Percentiles rank a stretch among this genome's conserved stretches.
phyloP scores from a whole-genome alignment of 2,329 filamentous ascomycete genomes.

The Xylaria sp. region DNA sequence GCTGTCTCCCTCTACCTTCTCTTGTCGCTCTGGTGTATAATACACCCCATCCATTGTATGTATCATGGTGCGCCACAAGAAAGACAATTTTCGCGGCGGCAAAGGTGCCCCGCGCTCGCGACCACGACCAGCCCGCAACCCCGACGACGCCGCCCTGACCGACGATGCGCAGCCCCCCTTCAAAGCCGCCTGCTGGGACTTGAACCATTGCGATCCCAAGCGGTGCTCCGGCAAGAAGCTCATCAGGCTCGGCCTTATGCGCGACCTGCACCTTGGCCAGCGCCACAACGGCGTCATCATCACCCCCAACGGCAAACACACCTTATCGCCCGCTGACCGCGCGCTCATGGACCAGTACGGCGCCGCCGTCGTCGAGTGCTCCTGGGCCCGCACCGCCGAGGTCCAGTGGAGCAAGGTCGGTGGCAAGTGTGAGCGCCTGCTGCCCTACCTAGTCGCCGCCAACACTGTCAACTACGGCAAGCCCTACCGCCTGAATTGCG shows the following conservation, averaged over 20 bases:
- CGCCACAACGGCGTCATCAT: conserved; percentile 92
- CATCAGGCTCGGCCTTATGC: conserved; percentile 91
- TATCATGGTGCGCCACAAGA: conserved; percentile 94
- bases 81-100: conserved; percentile 79
- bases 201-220: conserved; percentile 97
- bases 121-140: conserved; percentile 40
- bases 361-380: conserved; percentile 95
- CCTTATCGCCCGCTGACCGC: conserved; percentile 82
- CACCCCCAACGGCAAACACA: conserved; percentile 88
- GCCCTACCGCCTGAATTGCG: conserved; percentile 94
- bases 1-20: too few species aligned
- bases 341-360: conserved; percentile 85
- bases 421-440: conserved; percentile 85
- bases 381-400: conserved; percentile 91
- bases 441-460: conserved; percentile 94
- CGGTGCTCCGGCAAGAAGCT: conserved; percentile 94
- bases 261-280: conserved; percentile 88
- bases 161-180: conserved; percentile 60
- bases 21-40: too few species aligned
- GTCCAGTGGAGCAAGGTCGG: conserved; percentile 91
- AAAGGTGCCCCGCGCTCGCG: conserved; percentile 68
- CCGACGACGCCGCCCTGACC: conserved; percentile 46
- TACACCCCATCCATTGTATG: too few species aligned
- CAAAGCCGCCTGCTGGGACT: conserved; percentile 97
- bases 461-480: conserved; percentile 98